Conservation (phyloP, 805 yeast genomes). For the Clavispora santaluciae region DNA sequence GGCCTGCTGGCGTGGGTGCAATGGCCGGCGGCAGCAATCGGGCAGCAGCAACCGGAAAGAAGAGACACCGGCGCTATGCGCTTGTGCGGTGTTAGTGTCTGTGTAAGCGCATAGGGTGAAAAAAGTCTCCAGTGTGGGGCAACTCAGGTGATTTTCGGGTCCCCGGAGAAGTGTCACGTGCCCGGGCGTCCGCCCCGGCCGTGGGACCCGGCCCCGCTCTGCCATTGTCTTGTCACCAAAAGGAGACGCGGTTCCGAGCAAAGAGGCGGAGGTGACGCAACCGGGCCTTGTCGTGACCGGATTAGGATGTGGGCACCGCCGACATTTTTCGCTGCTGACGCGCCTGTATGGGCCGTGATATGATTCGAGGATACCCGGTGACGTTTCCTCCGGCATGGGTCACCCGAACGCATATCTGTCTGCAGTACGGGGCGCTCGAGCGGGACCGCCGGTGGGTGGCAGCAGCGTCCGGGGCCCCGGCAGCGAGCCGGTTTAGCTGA, state of each 20-base stretch:
- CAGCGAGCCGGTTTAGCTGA: too few species aligned
- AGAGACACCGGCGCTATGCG: neutral
- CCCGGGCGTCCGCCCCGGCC: too few species aligned
- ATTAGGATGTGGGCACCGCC: neutral
- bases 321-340: neutral
- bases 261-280: neutral
- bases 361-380: neutral
- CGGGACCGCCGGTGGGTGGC: neutral
- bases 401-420: neutral
- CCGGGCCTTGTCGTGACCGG: neutral
- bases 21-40: too few species aligned
- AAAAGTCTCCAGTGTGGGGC: neutral
- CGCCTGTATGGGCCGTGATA: neutral
- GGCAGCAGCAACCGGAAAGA: neutral
- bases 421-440: neutral
- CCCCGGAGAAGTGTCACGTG: neutral
- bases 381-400: neutral
- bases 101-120: neutral
- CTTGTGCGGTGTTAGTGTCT: neutral
- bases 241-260: too few species aligned
- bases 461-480: too few species aligned
- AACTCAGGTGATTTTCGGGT: neutral
- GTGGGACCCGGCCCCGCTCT: too few species aligned
- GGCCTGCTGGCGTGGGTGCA: too few species aligned
- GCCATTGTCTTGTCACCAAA: too few species aligned